Evolutionary conservation across 306 rosid species (phyloP), one percentile per base, ranked within the genome.

Genomic region (Sophora flavescens): DNA sequence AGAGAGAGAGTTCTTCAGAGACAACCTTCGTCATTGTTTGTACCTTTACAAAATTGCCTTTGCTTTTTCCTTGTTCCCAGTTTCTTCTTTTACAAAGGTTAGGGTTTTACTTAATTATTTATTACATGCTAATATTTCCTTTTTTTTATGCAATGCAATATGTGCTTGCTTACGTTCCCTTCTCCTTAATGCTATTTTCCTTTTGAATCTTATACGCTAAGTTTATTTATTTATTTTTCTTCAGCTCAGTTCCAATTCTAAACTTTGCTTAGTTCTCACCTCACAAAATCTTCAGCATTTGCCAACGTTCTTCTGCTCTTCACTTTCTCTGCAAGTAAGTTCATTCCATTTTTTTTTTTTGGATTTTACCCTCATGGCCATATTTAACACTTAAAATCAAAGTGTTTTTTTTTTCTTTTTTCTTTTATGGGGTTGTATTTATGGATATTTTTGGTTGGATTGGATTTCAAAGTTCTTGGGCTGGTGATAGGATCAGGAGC

Each of bases 171-270:
- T 80, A 26, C 86, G 78, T 83, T 65, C 77, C 72, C 84, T 42
- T 42, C 78, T 78, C 41, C 41, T 68, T 67, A 39, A 78, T 72
- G 38, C 79, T 26, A n/a, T 45, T 30, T 48, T 54, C 83, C 56
- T 32, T 79, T 71, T 87, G 81, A 88, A 78, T 83, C 97, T 88
- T 88, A 81, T 80, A 86, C 80, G 68, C 68, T 53, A 88, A 76
- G 92, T 60, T 68, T 81, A 22, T 72, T 68, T 78, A 22, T 75
- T 44, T 58, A 51, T 16, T 36, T 63, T 38, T 63, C 70, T 59
- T 77, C 42, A 65, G 14, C 76, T 74, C 70, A 50, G 35, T 52
- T 62, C 32, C 71, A 28, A 65, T 63, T 68, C 50, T 44, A 74
- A 36, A 64, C 74, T 60, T 54, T 64, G 39, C 77, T 80, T 4